Percentiles rank a stretch among this genome's conserved stretches.
phyloP scores from a whole-genome alignment of 441 rosid genomes.

The Erysimum pusillum region DNA sequence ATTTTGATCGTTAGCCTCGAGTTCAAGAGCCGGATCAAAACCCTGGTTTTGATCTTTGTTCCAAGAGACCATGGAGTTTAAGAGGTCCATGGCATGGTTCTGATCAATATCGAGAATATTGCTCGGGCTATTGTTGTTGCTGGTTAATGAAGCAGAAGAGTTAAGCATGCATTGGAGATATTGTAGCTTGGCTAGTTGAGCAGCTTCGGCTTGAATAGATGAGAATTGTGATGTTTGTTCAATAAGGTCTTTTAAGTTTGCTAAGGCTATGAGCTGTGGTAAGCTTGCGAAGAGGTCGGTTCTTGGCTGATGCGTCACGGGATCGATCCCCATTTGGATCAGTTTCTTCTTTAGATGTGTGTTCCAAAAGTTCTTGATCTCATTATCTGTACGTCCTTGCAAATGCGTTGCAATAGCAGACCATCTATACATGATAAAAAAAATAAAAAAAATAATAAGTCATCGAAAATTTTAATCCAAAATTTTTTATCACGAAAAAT shows the following conservation, averaged over 20 bases:
- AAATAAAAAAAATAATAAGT: background rate
- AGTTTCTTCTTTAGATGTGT: conserved; percentile 89
- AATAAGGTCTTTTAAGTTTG: conserved; percentile 65
- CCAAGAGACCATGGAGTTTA: conserved; percentile 51
- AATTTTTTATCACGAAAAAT: background rate
- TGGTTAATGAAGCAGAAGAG: conserved; percentile 49
- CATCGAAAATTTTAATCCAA: background rate
- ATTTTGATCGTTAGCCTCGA: conserved; percentile 41
- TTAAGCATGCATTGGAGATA: conserved; percentile 63
- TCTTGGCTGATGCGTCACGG: conserved; percentile 88
- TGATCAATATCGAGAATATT: conserved; percentile 60
- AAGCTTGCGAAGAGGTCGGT: conserved; percentile 77
- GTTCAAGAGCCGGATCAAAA: conserved; percentile 36
- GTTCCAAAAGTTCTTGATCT: conserved; percentile 89
- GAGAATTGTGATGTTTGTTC: conserved; percentile 55
- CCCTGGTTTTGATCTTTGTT: conserved; percentile 51
- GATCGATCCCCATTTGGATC: conserved; percentile 91
- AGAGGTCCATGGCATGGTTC: conserved; percentile 49
- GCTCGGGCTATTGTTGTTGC: conserved; percentile 46
- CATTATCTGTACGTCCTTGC: conserved; percentile 86
- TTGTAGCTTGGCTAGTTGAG: conserved; percentile 70
- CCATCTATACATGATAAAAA: conserved; percentile 73
- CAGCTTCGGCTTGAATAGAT: conserved; percentile 70
- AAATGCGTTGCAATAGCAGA: conserved; percentile 85
- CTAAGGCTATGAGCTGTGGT: conserved; percentile 79